Conservation (phyloP, 1,284 basidiomycete species). For the Leccinum angustisporum region DNA sequence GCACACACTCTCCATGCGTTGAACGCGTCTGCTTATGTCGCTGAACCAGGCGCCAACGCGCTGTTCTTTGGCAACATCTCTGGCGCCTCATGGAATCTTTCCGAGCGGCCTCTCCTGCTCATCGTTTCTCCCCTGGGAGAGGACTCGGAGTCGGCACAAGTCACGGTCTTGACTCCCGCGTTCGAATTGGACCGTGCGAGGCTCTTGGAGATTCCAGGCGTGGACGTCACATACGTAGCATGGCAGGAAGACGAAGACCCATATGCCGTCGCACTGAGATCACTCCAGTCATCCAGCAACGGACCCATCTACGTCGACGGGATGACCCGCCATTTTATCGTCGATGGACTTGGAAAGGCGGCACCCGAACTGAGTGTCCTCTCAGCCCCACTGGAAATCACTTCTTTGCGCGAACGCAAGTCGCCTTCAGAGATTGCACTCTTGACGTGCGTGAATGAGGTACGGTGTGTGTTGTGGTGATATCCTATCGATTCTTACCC, state of each 20-base stretch:
- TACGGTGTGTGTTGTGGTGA: conserved; percentile 32
- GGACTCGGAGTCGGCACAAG: conserved; percentile 35
- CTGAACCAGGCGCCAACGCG: conserved; percentile 74
- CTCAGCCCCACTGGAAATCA: conserved; percentile 56
- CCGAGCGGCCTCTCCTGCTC: conserved; percentile 77
- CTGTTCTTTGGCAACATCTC: conserved; percentile 75
- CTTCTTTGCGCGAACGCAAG: conserved; percentile 70
- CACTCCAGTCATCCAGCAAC: conserved; percentile 36
- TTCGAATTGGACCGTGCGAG: conserved; percentile 78
- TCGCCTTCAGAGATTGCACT: conserved; percentile 69
- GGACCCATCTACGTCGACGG: conserved; percentile 62
- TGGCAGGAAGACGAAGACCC: conserved; percentile 79
- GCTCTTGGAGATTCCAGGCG: conserved; percentile 51
- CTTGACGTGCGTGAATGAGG: conserved; percentile 79
- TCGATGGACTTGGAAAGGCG: conserved; percentile 57
- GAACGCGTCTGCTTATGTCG: conserved; percentile 63
- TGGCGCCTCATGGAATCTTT: conserved; percentile 59
- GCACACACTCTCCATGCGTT: conserved; percentile 49
- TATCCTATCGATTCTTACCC: conserved; percentile 5
- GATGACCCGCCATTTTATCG: conserved; percentile 57
- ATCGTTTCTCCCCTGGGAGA: conserved; percentile 52
- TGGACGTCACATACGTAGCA: conserved; percentile 51
- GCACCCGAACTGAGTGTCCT: conserved; percentile 40
- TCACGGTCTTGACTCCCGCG: conserved; percentile 70
- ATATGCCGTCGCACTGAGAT: conserved; percentile 52